Percentiles rank a stretch among this genome's conserved stretches.
These are phyloP conservation scores for Lepraria neglecta DNA, from an alignment of 495 filamentous ascomycete genomes.

Conservation along the genomic window DNA sequence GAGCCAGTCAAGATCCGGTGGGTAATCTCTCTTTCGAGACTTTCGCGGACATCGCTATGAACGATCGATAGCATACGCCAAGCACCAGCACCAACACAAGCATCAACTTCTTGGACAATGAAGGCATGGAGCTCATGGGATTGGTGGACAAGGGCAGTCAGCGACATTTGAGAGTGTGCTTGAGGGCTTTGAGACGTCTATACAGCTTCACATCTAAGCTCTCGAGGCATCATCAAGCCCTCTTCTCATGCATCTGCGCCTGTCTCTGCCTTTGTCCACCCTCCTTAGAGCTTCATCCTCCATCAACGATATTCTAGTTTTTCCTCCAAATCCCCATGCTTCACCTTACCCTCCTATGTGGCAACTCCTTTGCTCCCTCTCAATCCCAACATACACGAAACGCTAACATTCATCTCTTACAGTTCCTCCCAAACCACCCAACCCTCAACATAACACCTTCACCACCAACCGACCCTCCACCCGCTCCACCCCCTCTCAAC, in stretches of 20 bases:
- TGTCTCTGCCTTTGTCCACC: neutral
- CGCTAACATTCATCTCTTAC: slow-evolving; percentile 20
- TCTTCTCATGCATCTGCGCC: neutral
- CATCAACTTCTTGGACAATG: neutral
- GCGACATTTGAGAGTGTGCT: slow-evolving; percentile 1
- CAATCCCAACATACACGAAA: neutral
- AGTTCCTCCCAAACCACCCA: slow-evolving; percentile 32
- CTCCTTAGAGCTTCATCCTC: neutral
- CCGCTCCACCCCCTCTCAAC: slow-evolving; percentile 62
- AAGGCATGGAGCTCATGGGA: neutral
- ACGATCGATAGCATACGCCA: slow-evolving; percentile 32
- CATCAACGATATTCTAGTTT: no score
- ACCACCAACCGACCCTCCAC: slow-evolving; percentile 39
- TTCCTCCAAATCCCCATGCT: no score
- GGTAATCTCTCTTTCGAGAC: slow-evolving; percentile 54
- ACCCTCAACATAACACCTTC: slow-evolving; percentile 28
- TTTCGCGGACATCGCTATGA: slow-evolving; percentile 53
- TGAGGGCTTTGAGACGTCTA: slow-evolving; percentile 12
- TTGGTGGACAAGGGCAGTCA: slow-evolving; percentile 1
- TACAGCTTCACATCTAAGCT: slow-evolving; percentile 11
- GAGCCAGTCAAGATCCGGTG: slow-evolving; percentile 55
- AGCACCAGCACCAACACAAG: slow-evolving; percentile 11
- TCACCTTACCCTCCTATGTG: neutral
- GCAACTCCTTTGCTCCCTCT: neutral
- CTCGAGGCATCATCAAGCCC: slow-evolving; percentile 9